Base-by-base conservation (phyloP, 768 basidiomycete species). In the Leccinum subgranulosum region DNA sequence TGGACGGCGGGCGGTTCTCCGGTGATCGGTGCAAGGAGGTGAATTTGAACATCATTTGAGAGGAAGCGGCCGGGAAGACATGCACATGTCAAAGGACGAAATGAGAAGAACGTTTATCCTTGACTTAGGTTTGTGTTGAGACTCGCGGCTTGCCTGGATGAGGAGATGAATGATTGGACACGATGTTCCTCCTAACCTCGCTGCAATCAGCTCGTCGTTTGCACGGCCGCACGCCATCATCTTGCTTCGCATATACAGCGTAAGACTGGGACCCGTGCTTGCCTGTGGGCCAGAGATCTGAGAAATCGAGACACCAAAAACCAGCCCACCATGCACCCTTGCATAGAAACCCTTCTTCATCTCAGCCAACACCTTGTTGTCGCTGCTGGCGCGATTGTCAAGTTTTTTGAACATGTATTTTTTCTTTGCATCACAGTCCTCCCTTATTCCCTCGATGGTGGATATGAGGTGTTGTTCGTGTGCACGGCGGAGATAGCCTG, bases 201-300 rank as follows among this genome's bases (percentile, higher is more conserved):
- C 82, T 39, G 78, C 73, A 75, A 96, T 94, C 51, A 98, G 76
- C 23, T 91, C 85, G 7, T 82, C 77, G 45, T 98, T 77, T 29
- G 90, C 86, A 49, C 85, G 84, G 76, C 94, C 91, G 70, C 98
- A 99, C 12, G 85, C 86, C 89, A 98, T 92, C 94, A 98, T 94
- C 74, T 91, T 92, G 73, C 82, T 85, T 72, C 94, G 94, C 87
- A 90, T 90, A 67, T 91, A 88, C 41, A 90, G 71, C 14, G 80
- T 84, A 19, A 87, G 73, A 57, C 79, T 84, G 1, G 87, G 84
- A 1, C 79, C 75, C 1, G 77, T 73, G 54, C 76, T 75, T 46
- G 79, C 69, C 75, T 80, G 58, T 10, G 49, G 45, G 54, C 6
- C 25, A 34, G 33, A 49, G 10, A 41, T 25, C 11, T 69, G 36